Evolutionary conservation across 2,329 filamentous ascomycete species (phyloP).

Genomic region (Ophiostoma pallidulum): DNA sequence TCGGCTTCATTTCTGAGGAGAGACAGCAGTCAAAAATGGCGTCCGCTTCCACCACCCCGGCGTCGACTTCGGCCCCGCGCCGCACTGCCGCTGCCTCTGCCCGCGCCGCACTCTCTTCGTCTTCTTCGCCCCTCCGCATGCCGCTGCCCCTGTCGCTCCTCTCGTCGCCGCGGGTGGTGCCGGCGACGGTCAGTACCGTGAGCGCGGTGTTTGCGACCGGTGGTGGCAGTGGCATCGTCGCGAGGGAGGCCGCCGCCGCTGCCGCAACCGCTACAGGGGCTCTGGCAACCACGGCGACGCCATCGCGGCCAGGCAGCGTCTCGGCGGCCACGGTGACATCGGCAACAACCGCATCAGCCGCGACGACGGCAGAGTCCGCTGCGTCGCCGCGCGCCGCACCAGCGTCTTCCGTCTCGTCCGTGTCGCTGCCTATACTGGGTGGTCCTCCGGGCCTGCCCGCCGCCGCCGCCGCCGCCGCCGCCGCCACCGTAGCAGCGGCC

Average conservation of each 20-base stretch:
- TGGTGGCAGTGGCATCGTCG: background rate
- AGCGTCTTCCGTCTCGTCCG: conserved; percentile 10
- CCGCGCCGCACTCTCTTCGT: background rate
- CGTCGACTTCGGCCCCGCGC: no score
- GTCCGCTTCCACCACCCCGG: no score
- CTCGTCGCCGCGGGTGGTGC: conserved; percentile 1
- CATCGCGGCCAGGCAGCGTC: background rate
- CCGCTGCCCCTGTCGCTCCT: conserved; percentile 1
- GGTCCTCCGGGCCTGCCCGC: background rate
- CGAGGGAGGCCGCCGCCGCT: background rate
- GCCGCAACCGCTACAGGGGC: background rate
- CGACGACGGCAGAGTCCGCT: background rate
- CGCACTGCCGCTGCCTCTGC: no score
- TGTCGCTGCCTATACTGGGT: conserved; percentile 1
- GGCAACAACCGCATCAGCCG: background rate
- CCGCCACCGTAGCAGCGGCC: background rate
- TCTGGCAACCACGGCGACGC: background rate
- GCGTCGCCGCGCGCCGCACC: background rate
- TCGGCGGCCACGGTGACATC: background rate
- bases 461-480: background rate
- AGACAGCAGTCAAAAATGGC: no score
- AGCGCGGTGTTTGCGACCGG: conserved; percentile 1
- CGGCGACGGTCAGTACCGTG: conserved; percentile 6
- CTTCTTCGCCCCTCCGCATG: background rate
- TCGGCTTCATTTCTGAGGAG: background rate